Evolutionary conservation across 2,329 filamentous ascomycete genomes (phyloP), one percentile per base, ranked within the genome.

Genomic region (Plenodomus tracheiphilus): DNA sequence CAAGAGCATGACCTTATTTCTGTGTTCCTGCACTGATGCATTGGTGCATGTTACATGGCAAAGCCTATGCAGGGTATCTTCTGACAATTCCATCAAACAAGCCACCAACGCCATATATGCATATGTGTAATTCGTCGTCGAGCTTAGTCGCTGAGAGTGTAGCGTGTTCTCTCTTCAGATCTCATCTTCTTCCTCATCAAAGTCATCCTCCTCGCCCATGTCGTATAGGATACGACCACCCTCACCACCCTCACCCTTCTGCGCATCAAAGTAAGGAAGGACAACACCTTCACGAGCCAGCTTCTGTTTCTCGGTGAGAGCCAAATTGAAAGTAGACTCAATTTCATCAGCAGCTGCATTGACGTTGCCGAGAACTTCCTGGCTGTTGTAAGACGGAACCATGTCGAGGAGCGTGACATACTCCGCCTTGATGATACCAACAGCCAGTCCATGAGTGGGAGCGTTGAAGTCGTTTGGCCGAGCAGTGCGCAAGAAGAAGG

Each of bases 191-290:
- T 96, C 91, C 50, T 96, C 92, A 61, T 96, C 92, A 75, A 97
- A 97, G 70, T 97, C 91, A 73, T 99, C 94, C 75, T 97, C 94
- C 54, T 85, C 83, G 1, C 92, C 93, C 89, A 97, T 96, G 62
- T 97, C 93, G 70, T 99, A 99, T 65, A 99, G 69, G 58, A 99
- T 99, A 52, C 93, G 82, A 0, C 94, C 94, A 4, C 94, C 93
- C 64, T 96, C 91, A 0, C 92, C 92, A 4, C 81, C 83, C 49
- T 77, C 72, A 2, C 85, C 87, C 44, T 85, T 89, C 79, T 99
- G 94, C 19, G 94, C 94, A 77, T 99, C 94, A 73, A 95, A 97
- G 71, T 99, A 97, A 15, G 94, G 94, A 71, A 97, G 71, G 35
- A 97, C 89, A 8, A 99, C 89, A 0, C 88, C 89, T 64, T 97